These are phyloP conservation scores for Paramecium sonneborni DNA, from an alignment of 73 alveolate species.

Conservation along the genomic window DNA sequence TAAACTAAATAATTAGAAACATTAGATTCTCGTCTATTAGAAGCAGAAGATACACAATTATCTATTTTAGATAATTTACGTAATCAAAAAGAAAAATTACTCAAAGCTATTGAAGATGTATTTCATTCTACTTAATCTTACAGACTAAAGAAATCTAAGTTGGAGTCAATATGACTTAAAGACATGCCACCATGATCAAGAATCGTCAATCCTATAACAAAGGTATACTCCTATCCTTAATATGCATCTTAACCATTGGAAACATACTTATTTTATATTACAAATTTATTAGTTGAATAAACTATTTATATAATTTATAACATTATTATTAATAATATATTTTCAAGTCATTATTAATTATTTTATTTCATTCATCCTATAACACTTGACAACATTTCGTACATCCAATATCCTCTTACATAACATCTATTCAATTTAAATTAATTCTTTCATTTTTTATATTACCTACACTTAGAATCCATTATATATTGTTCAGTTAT, in stretches of 20 bases:
- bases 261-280: not conserved
- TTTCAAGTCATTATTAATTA: not conserved
- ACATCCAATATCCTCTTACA: too few relatives aligned
- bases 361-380: too few relatives aligned
- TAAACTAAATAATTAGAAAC: not conserved
- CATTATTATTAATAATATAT: too few relatives aligned
- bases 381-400: too few relatives aligned
- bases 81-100: not conserved
- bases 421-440: too few relatives aligned
- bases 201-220: not conserved
- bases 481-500: too few relatives aligned
- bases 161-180: not conserved
- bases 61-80: not conserved
- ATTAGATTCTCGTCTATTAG: not conserved
- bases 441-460: too few relatives aligned
- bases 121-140: not conserved
- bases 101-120: not conserved
- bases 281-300: not conserved
- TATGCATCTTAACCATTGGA: not conserved
- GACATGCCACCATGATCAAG: slow-evolving; percentile 1
- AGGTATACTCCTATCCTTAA: not conserved
- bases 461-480: too few relatives aligned
- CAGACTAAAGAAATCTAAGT: not conserved
- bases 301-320: too few relatives aligned
- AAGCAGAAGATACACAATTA: not conserved